Evolutionary conservation across 192 early-diverging fungal species (phyloP).

Genomic region (Haplosporangium gracile): DNA sequence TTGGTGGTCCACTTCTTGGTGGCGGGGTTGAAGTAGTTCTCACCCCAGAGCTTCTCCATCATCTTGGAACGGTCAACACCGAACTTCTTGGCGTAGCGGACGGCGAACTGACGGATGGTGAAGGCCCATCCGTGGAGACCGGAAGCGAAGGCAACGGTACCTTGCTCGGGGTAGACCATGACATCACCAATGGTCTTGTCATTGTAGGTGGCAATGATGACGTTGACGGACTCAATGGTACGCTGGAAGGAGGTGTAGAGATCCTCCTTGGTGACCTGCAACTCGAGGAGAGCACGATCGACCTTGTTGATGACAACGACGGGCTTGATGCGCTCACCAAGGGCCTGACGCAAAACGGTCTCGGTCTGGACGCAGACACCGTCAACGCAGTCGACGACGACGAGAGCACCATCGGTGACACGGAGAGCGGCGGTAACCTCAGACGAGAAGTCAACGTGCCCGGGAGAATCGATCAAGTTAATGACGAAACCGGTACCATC

Average conservation of each 20-base stretch:
- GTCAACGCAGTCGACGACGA: constrained; percentile 98
- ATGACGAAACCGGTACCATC: constrained; percentile 95
- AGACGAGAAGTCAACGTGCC: constrained; percentile 99
- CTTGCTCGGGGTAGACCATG: constrained; percentile 93
- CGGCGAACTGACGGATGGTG: constrained; percentile 98
- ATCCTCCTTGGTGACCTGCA: constrained; percentile 96
- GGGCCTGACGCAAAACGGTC: constrained; percentile 98
- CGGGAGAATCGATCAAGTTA: constrained; percentile 99
- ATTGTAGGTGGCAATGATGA: constrained; percentile 96
- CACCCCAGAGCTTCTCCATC: constrained; percentile 97
- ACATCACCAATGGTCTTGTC: constrained; percentile 90
- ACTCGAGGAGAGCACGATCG: constrained; percentile 97
- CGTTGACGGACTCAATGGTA: constrained; percentile 98
- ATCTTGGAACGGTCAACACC: constrained; percentile 96
- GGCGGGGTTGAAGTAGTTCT: constrained; percentile 98
- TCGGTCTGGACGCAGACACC: constrained; percentile 99
- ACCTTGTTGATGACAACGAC: constrained; percentile 99
- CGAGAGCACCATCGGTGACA: constrained; percentile 99
- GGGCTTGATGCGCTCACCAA: constrained; percentile 98
- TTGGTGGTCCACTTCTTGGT: constrained; percentile 98
- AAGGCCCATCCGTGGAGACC: constrained; percentile 99
- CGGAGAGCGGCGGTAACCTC: constrained; percentile 99
- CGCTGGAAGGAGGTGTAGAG: constrained; percentile 93
- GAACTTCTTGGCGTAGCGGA: constrained; percentile 97
- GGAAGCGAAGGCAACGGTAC: constrained; percentile 98